Percentiles rank a stretch among this genome's conserved stretches.
phyloP scores from a whole-genome alignment of 148 eudicot species.

The Heliosperma pusillum region DNA sequence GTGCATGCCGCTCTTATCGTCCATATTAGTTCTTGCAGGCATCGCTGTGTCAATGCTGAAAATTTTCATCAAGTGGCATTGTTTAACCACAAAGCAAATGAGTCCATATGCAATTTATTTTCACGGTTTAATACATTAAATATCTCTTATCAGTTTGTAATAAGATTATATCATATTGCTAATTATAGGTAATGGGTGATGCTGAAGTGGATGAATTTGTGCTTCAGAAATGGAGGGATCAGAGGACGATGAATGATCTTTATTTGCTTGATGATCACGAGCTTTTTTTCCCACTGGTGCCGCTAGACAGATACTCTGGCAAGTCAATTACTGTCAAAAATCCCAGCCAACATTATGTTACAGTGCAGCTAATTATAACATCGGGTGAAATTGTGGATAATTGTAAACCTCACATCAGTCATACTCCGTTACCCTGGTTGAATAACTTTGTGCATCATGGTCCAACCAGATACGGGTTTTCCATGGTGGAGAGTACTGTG shows the following conservation, averaged over 20 bases:
- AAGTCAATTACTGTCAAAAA: constrained; percentile 57
- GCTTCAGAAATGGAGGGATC: constrained; percentile 60
- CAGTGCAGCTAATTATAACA: constrained; percentile 68
- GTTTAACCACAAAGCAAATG: neutral
- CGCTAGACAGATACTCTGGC: constrained; percentile 48
- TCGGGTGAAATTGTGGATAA: constrained; percentile 48
- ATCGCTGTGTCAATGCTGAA: neutral
- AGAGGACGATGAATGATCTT: constrained; percentile 40
- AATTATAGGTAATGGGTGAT: constrained; percentile 41
- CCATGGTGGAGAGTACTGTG: constrained; percentile 42
- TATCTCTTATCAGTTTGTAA: constrained; percentile 13
- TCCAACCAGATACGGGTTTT: constrained; percentile 58
- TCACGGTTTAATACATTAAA: neutral
- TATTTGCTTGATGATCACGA: constrained; percentile 52
- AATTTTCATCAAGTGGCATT: neutral
- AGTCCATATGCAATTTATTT: neutral
- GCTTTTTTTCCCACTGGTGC: constrained; percentile 54
- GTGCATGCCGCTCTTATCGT: neutral
- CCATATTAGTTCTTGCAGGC: neutral
- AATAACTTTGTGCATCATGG: constrained; percentile 36
- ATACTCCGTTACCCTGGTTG: constrained; percentile 43
- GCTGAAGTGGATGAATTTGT: constrained; percentile 58
- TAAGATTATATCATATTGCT: constrained; percentile 20
- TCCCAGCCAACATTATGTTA: constrained; percentile 62
- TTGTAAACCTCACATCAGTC: constrained; percentile 43